A percentile compares a stretch with the other conserved stretches of the same genome.
Conservation (phyloP, 2,329 filamentous ascomycete genomes). For the Albifimbria verrucaria region DNA sequence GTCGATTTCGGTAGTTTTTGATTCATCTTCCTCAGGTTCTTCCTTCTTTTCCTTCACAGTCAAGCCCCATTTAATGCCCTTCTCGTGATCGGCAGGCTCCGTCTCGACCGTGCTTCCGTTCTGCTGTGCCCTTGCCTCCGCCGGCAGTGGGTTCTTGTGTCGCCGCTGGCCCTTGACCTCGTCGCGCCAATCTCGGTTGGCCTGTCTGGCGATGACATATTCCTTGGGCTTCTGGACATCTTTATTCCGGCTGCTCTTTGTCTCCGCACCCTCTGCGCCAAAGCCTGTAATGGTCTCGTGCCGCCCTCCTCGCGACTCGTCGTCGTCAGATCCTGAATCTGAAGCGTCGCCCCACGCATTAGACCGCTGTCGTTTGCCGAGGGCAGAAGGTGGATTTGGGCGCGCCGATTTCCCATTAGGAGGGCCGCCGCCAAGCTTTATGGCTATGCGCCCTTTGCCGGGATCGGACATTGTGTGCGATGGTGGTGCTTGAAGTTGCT, state of each 20-base stretch:
- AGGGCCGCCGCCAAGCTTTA: constrained; percentile 38
- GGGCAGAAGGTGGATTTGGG: constrained; percentile 34
- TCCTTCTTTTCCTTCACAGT: constrained; percentile 45
- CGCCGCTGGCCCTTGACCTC: constrained; percentile 45
- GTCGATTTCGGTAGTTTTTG: constrained; percentile 8
- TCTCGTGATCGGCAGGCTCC: constrained; percentile 42
- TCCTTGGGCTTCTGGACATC: constrained; percentile 26
- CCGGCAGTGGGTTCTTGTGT: constrained; percentile 57
- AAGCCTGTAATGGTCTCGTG: constrained; percentile 50
- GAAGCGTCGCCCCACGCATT: constrained; percentile 39
- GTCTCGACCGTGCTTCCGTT: constrained; percentile 25
- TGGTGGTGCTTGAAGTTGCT: too few species aligned
- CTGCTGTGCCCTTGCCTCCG: constrained; percentile 47
- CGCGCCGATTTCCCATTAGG: constrained; percentile 25
- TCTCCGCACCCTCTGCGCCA: constrained; percentile 39
- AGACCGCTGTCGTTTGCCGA: constrained; percentile 47
- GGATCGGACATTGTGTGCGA: constrained; percentile 39
- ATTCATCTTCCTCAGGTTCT: constrained; percentile 48
- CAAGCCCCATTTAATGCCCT: constrained; percentile 55
- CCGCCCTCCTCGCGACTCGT: constrained; percentile 21
- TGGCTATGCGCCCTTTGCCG: constrained; percentile 42
- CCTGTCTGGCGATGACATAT: constrained; percentile 55
- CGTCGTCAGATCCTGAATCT: constrained; percentile 39
- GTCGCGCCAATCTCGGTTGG: constrained; percentile 62
- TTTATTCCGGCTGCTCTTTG: constrained; percentile 31